Evolutionary conservation across 2,329 filamentous ascomycete species (phyloP), one percentile per base, ranked within the genome.

Genomic region (Fonsecaea nubica): DNA sequence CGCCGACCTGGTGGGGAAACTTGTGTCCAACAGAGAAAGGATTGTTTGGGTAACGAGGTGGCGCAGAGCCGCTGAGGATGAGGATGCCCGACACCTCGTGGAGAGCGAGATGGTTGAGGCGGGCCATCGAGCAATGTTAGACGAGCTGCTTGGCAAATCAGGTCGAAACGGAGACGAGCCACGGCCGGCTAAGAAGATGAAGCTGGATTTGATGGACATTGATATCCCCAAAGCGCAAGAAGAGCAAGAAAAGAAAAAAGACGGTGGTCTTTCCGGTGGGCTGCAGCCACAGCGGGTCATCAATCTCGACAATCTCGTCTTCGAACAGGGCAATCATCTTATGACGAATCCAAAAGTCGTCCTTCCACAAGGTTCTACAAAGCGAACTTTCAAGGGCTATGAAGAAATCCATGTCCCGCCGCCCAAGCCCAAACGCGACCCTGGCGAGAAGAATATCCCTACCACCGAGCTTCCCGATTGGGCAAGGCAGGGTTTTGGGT

Each of bases 271-370:
- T 21, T 85, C 93, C 36, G 92, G 93, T 62, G 93, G 92, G 13
- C 83, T 99, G 42, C 91, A 95, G 74, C 95, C 96, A 2, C 89
- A 89, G 72, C 92, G 92, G 76, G 82, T 92, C 53, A 92, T 99
- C 77, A 98, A 98, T 76, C 84, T 99, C 59, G 94, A 99, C 65
- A 98, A 98, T 74, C 87, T 99, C 38, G 87, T 97, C 45, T 99
- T 99, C 76, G 95, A 98, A 73, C 94, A 98, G 79, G 95, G 95
- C 61, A 99, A 98, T 75, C 95, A 99, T 82, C 85, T 99, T 52
- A 99, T 98, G 94, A 98, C 95, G n/a, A 99, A 99, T 74, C 91
- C 93, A 6, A 97, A 93, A 76, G 95, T 99, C 55, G 90, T 91
- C 69, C 85, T 99, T 21, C 95, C 95, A 0, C 92, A 97, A 76